phyloP scores from a whole-genome alignment of 2,329 filamentous ascomycete species.

The Fusarium nisikadoi region DNA sequence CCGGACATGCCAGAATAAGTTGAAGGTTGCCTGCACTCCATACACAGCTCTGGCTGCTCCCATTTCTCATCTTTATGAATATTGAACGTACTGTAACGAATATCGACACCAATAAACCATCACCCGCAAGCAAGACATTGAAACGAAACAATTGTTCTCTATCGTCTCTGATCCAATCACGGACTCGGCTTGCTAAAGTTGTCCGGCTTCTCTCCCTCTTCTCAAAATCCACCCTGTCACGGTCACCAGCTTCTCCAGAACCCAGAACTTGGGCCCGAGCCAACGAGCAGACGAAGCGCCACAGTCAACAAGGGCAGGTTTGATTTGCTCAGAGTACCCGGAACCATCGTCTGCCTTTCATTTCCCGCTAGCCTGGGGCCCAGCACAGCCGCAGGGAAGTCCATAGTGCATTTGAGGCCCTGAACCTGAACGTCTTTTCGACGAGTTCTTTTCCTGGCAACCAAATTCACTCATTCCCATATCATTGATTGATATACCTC shows the following conservation, averaged over 20 bases:
- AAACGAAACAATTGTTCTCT: constrained; percentile 37
- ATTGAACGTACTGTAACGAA: not conserved
- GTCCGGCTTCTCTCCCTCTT: constrained; percentile 9
- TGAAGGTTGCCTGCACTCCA: constrained; percentile 3
- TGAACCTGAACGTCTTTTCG: constrained; percentile 1
- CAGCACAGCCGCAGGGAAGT: not conserved
- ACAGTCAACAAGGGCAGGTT: constrained; percentile 14
- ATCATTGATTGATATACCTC: constrained; percentile 23
- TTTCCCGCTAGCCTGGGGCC: constrained; percentile 31
- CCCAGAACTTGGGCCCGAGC: constrained; percentile 19
- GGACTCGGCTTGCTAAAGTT: constrained; percentile 10
- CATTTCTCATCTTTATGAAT: not conserved
- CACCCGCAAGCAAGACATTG: constrained; percentile 11
- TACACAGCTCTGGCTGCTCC: constrained; percentile 8
- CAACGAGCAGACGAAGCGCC: constrained; percentile 30
- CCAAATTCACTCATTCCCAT: not conserved
- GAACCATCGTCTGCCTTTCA: constrained; percentile 36
- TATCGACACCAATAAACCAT: not conserved
- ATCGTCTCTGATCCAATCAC: constrained; percentile 27
- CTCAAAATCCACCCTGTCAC: constrained; percentile 25
- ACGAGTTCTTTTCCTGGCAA: constrained; percentile 1
- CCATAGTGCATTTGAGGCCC: constrained; percentile 4
- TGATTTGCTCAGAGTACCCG: constrained; percentile 21
- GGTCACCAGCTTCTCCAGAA: constrained; percentile 11
- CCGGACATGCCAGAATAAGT: constrained; percentile 33